Evolutionary conservation across 306 rosid genomes (phyloP).

Genomic region (Quercus alba): DNA sequence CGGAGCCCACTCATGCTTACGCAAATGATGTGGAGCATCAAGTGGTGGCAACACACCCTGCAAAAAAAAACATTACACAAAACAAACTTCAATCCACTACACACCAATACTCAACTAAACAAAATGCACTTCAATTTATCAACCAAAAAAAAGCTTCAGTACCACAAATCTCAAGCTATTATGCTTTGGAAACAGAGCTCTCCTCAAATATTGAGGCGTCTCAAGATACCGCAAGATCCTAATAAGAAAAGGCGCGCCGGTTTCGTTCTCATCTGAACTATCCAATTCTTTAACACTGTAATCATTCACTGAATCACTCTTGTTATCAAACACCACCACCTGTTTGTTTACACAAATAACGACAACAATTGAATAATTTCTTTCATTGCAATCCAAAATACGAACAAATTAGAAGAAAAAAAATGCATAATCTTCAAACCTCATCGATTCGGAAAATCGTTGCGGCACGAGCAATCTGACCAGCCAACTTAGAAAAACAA

Average conservation of each 20-base stretch:
- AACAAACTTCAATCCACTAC: conserved; percentile 3
- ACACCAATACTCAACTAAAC: conserved; percentile 3
- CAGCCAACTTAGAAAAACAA: conserved; percentile 62
- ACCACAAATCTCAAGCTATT: conserved; percentile 88
- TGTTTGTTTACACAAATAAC: not conserved
- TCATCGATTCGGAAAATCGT: conserved; percentile 91
- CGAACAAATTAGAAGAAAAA: too few relatives aligned
- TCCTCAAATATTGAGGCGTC: conserved; percentile 95
- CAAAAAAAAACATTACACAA: conserved; percentile 6
- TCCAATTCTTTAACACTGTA: conserved; percentile 6
- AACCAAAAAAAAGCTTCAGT: conserved; percentile 16
- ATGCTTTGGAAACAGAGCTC: conserved; percentile 84
- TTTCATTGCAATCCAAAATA: too few relatives aligned
- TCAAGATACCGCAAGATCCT: conserved; percentile 82
- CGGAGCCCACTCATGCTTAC: conserved; percentile 91
- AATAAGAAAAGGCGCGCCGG: conserved; percentile 72
- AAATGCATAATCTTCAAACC: conserved; percentile 37
- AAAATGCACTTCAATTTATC: conserved; percentile 19
- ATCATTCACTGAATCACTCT: conserved; percentile 35
- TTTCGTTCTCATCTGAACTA: conserved; percentile 64
- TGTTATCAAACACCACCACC: conserved; percentile 87
- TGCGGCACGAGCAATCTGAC: conserved; percentile 96
- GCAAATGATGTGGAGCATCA: conserved; percentile 97
- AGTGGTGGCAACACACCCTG: conserved; percentile 97
- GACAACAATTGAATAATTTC: too few relatives aligned